A percentile compares a stretch with the other conserved stretches of the same genome.
These are phyloP conservation scores for fission yeast (Schizosaccharomyces pombe) DNA, from an alignment of 805 yeast genomes.

Conservation along the genomic window DNA sequence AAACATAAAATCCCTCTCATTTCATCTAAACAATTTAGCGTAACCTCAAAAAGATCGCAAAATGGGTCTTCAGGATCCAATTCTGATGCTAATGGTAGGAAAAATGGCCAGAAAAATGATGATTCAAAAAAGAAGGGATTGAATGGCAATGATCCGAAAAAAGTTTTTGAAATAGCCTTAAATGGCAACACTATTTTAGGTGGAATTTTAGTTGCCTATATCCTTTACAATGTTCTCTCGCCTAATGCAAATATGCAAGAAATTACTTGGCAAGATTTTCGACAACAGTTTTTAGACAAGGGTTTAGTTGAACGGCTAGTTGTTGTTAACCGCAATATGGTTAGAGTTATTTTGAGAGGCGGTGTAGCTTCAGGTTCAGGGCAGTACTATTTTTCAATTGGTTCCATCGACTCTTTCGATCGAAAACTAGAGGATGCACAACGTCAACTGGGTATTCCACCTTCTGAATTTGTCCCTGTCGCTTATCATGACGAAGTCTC, in stretches of 20 bases:
- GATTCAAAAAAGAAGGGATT: background rate
- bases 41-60: background rate
- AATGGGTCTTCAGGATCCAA: background rate
- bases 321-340: constrained; percentile 57
- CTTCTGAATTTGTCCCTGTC: constrained; percentile 54
- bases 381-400: constrained; percentile 44
- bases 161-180: background rate
- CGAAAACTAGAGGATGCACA: constrained; percentile 54
- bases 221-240: background rate
- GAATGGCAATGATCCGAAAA: background rate
- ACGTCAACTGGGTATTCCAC: constrained; percentile 37
- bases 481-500: constrained; percentile 52
- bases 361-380: constrained; percentile 33
- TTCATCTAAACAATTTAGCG: background rate
- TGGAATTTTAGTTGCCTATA: background rate
- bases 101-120: background rate
- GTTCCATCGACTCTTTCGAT: constrained; percentile 76
- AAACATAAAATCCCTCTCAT: no score
- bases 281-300: constrained; percentile 46
- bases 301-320: constrained; percentile 51
- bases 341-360: constrained; percentile 33
- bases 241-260: constrained; percentile 3
- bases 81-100: background rate
- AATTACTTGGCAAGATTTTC: constrained; percentile 78
- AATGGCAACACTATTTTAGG: background rate